Conservation (phyloP, 2,329 filamentous ascomycete genomes). For the Fusarium sp. region DNA sequence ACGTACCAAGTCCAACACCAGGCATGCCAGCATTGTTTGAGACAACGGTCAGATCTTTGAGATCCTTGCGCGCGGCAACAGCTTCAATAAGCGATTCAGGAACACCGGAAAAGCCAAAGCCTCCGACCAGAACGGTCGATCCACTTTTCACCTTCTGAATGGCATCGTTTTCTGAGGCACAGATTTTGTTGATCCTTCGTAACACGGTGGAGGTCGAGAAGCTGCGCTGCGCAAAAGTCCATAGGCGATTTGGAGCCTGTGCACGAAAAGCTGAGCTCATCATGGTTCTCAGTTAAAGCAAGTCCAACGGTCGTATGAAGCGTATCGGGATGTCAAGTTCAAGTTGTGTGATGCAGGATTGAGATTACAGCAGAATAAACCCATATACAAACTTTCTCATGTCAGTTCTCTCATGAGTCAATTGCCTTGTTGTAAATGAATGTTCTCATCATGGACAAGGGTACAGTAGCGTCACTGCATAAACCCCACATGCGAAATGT, state of each 20-base stretch:
- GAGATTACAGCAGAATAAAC: fast-evolving
- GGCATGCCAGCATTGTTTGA: conserved; percentile 94
- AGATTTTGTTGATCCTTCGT: conserved; percentile 74
- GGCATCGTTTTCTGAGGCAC: conserved; percentile 72
- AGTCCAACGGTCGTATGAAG: fast-evolving
- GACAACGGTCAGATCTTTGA: conserved; percentile 82
- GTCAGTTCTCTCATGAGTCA: background rate
- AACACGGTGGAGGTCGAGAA: background rate
- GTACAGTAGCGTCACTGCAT: background rate
- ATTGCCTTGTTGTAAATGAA: background rate
- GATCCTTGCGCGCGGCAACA: conserved; percentile 65
- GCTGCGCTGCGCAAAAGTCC: fast-evolving
- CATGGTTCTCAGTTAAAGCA: background rate
- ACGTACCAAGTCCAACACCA: conserved; percentile 73
- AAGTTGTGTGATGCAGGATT: fast-evolving
- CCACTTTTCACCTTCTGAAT: conserved; percentile 80
- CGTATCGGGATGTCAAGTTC: fast-evolving
- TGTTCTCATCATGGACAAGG: background rate
- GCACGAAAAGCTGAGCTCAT: background rate
- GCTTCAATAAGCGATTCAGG: conserved; percentile 79
- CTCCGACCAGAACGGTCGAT: conserved; percentile 77
- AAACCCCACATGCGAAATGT: background rate
- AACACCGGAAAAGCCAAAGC: conserved; percentile 84
- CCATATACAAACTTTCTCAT: too few species aligned
- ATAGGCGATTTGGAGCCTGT: background rate